These are phyloP conservation scores for Gonium pectorale DNA, from an alignment of 139 green algal species.

Conservation along the genomic window DNA sequence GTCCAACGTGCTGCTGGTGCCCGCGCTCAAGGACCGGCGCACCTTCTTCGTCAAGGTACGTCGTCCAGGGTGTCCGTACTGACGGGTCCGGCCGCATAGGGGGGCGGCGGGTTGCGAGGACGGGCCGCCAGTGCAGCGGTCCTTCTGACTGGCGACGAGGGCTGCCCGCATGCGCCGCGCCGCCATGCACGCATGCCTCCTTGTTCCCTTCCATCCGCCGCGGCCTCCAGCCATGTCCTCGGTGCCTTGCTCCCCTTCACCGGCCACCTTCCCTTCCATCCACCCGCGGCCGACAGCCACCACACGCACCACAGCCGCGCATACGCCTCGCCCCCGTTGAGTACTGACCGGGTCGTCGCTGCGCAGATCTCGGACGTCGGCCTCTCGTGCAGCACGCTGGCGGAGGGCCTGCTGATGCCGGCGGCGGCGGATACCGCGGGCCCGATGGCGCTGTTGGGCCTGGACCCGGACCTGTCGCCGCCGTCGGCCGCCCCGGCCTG, in stretches of 20 bases:
- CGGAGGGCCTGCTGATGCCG: conserved; percentile 7
- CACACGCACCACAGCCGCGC: too few relatives aligned
- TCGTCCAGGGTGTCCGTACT: background rate
- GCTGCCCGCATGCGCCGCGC: background rate
- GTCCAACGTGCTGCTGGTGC: conserved; percentile 18
- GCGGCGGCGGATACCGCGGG: background rate
- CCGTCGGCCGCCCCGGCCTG: background rate
- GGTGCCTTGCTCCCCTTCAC: background rate
- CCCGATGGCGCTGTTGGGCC: background rate
- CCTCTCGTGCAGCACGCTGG: background rate
- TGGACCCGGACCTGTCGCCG: background rate
- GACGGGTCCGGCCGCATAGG: background rate
- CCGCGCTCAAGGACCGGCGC: background rate
- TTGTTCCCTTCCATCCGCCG: background rate
- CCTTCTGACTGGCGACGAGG: background rate
- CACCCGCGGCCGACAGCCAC: background rate
- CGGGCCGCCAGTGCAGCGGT: background rate
- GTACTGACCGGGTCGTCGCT: background rate
- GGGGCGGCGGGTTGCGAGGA: background rate
- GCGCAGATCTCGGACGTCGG: conserved; percentile 2
- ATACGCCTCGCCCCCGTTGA: too few relatives aligned
- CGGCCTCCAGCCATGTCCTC: background rate
- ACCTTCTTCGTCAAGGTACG: conserved; percentile 29
- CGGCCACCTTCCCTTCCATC: background rate
- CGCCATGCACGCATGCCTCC: background rate